These are phyloP conservation scores for Nicotiana noctiflora DNA, from an alignment of 257 asterid species.

Conservation along the genomic window DNA sequence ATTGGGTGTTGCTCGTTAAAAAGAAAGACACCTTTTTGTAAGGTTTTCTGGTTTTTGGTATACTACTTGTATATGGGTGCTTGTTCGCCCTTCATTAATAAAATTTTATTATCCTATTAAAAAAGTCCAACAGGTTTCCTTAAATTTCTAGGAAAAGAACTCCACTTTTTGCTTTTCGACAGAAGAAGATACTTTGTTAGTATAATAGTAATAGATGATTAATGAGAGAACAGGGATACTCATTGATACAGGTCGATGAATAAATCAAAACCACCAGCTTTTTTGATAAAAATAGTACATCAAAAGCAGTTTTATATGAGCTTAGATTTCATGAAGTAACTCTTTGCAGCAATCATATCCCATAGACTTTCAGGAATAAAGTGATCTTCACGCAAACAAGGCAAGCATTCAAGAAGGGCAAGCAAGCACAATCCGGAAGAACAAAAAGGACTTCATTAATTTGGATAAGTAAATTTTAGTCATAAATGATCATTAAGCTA, in stretches of 20 bases:
- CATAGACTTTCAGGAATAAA: neutral
- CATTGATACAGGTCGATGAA: neutral
- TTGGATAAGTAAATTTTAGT: neutral
- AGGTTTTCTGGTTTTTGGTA: too few species aligned
- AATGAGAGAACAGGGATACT: neutral
- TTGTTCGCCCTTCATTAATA: too few species aligned
- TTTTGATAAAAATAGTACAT: neutral
- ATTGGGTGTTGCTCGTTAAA: too few species aligned
- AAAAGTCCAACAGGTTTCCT: neutral
- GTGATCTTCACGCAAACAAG: neutral
- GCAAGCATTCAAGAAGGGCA: neutral
- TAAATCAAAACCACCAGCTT: neutral
- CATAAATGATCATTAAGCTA: neutral
- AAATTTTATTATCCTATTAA: too few species aligned
- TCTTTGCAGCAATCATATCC: neutral
- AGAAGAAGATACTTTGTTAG: neutral
- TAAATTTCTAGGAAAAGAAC: neutral
- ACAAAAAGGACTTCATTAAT: neutral
- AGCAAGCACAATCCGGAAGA: neutral
- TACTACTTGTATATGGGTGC: too few species aligned
- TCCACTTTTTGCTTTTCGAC: neutral
- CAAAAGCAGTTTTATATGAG: neutral
- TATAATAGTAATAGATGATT: neutral
- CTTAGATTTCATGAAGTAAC: neutral
- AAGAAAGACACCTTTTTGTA: too few species aligned